Evolutionary conservation across 441 rosid species (phyloP), one percentile per base, ranked within the genome.

Genomic region (Croton laevigatus): DNA sequence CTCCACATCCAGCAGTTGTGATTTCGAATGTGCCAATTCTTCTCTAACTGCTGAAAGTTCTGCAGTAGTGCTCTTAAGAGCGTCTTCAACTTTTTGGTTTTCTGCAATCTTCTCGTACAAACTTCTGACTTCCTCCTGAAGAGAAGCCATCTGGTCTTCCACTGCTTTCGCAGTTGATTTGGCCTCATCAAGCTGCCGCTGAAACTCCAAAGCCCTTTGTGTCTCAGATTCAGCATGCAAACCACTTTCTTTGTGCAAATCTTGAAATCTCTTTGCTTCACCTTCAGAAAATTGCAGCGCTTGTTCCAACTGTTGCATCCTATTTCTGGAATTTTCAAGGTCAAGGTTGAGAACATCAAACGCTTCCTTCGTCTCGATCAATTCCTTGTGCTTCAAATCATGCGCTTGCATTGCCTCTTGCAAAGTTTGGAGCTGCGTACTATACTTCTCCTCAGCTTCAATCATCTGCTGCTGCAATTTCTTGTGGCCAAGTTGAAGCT

Each of bases 211-310:
- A 51, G 94, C 98, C 75, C 84, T 86, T 75, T 86, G 89, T 6
- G 82, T 75, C 83, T 89, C 91, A 63, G 92, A 87, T 77, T 91
- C 95, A 19, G 94, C 97, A 78, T 82, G 94, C 34, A 82, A 87
- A 45, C 90, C 88, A 22, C 92, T 91, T 81, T 91, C 70, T 73
- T 81, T 86, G 77, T 91, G 98, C 81, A 95, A 81, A 72, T 88
- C 97, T 82, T 93, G 94, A 57, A 84, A 93, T 79, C 84, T 92
- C 80, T 70, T 84, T 49, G 90, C 88, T 76, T 92, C 98, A 22
- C 74, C 82, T 9, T 73, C 79, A 22, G 98, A 87, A 70, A 62
- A 23, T 16, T 75, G 84, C 66, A 95, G 82, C 79, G 86, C 91
- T 62, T 84, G 77, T 58, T 88, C 95, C 86, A 89, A 71, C 75